A percentile compares a stretch with the other conserved stretches of the same genome.
phyloP scores from a whole-genome alignment of 148 eudicot genomes.

The Amaranthus cruentus region DNA sequence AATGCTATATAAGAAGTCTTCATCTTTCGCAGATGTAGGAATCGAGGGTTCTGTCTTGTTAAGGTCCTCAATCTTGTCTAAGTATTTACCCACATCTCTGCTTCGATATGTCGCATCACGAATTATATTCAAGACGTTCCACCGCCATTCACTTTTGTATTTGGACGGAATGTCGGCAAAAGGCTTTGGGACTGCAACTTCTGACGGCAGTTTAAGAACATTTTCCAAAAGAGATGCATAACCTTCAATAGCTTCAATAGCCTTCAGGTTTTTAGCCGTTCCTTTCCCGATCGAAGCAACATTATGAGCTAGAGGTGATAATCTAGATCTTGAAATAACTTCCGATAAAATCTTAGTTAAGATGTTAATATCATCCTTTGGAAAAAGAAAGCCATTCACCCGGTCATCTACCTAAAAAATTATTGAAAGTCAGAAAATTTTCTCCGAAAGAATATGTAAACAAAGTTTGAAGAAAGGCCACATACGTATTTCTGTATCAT shows the following conservation, averaged over 20 bases:
- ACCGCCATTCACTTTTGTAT: slow-evolving; percentile 64
- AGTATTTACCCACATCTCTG: slow-evolving; percentile 36
- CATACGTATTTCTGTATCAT: slow-evolving; percentile 75
- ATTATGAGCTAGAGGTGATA: slow-evolving; percentile 56
- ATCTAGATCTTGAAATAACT: slow-evolving; percentile 50
- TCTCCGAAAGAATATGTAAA: not conserved
- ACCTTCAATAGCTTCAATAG: slow-evolving; percentile 64
- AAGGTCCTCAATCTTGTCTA: slow-evolving; percentile 49
- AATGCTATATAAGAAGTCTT: slow-evolving; percentile 45
- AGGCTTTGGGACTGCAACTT: slow-evolving; percentile 56
- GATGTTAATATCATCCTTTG: slow-evolving; percentile 57
- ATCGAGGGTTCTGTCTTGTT: slow-evolving; percentile 28
- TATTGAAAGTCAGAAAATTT: slow-evolving; percentile 35
- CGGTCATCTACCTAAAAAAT: slow-evolving; percentile 65
- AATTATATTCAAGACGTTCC: slow-evolving; percentile 51
- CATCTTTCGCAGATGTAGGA: slow-evolving; percentile 31
- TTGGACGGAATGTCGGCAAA: slow-evolving; percentile 44
- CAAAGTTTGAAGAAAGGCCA: slow-evolving; percentile 8
- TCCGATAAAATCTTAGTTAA: slow-evolving; percentile 46
- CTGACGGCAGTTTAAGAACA: slow-evolving; percentile 67
- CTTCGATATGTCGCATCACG: slow-evolving; percentile 26
- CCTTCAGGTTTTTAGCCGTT: slow-evolving; percentile 65
- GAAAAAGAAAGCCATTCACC: slow-evolving; percentile 80
- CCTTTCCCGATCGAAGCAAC: slow-evolving; percentile 65
- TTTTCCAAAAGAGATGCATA: slow-evolving; percentile 60